Conservation (phyloP, 2,329 filamentous ascomycete genomes). For the Ramichloridium luteum region DNA sequence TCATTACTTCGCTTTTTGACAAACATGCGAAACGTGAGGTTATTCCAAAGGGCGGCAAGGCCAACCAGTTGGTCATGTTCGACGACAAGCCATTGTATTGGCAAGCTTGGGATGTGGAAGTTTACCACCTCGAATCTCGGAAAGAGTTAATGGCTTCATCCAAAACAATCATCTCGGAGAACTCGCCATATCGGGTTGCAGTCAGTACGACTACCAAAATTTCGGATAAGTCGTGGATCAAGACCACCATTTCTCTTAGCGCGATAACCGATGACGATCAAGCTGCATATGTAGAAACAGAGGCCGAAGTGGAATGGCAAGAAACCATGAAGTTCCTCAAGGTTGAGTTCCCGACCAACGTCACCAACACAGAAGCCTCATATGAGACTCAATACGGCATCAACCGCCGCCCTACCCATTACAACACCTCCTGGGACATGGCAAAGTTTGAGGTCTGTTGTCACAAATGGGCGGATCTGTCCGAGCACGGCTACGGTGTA, state of each 20-base stretch:
- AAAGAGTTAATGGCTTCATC: constrained; percentile 54
- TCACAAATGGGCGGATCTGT: constrained; percentile 86
- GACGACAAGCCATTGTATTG: constrained; percentile 96
- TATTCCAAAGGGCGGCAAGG: constrained; percentile 59
- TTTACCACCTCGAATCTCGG: constrained; percentile 82
- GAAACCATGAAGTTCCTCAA: constrained; percentile 98
- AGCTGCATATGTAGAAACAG: constrained; percentile 62
- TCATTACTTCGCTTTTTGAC: constrained; percentile 77
- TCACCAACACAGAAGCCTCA: constrained; percentile 80
- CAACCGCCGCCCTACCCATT: constrained; percentile 81
- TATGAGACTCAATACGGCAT: constrained; percentile 95
- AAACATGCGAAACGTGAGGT: constrained; percentile 61
- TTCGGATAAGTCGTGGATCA: constrained; percentile 74
- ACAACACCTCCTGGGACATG: constrained; percentile 97
- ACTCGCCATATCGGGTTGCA: constrained; percentile 63
- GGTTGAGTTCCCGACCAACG: constrained; percentile 90
- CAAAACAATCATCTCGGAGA: constrained; percentile 58
- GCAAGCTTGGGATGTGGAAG: constrained; percentile 97
- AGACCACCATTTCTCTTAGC: constrained; percentile 69
- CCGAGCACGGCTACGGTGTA: constrained; percentile 77
- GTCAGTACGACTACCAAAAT: constrained; percentile 77
- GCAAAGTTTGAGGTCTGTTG: constrained; percentile 95
- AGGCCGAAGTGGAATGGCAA: constrained; percentile 87
- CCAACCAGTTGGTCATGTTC: constrained; percentile 85
- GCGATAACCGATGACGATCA: constrained; percentile 50